Evolutionary conservation across 148 eudicot species (phyloP), one percentile per base, ranked within the genome.

Genomic region (Persicaria maculosa): DNA sequence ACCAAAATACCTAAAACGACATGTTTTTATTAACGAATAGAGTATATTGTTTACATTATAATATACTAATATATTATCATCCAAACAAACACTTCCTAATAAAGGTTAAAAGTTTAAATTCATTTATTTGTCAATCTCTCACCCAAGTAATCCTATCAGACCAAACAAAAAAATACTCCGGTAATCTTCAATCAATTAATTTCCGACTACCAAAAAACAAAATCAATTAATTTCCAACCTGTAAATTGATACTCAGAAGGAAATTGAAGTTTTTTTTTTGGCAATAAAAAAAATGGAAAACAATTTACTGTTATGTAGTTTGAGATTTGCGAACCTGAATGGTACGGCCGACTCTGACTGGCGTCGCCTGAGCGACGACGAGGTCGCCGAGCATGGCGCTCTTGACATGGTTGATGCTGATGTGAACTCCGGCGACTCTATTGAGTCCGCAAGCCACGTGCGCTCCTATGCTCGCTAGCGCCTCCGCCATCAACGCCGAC

Each of bases 381-480:
- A 85, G 85, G 74, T 92, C 97, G 22, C 97, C 97, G 5, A 90
- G 81, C 14, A 79, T 61, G 36, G 97, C 97, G 6, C 85, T 79
- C 83, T 79, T 86, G 9, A 92, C 47, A n/a, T 92, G 97, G 77
- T 86, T 83, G 69, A 89, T 89, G 72, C 85, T 85, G 25, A 92
- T 85, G 72, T 90, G 89, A 46, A 92, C 74, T 25, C 97, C 94
- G 4, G 97, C 94, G 40, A 92, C 97, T 67, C 94, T 83, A 45
- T 79, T 74, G 68, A 83, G 68, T 5, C 97, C 94, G 9, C 88
- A 85, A 3, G 89, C 94, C 64, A 88, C 12, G 78, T 92, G 89
- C n/a, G 94, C 97, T 16, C 93, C 97, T 16, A 89, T 86, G 75
- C 93, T 91, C 53, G 94, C 93, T 44, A 92, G 78, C 17, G 84